Evolutionary conservation across 1,284 basidiomycete genomes (phyloP), one percentile per base, ranked within the genome.

Genomic region (Trichosporon asahii): DNA sequence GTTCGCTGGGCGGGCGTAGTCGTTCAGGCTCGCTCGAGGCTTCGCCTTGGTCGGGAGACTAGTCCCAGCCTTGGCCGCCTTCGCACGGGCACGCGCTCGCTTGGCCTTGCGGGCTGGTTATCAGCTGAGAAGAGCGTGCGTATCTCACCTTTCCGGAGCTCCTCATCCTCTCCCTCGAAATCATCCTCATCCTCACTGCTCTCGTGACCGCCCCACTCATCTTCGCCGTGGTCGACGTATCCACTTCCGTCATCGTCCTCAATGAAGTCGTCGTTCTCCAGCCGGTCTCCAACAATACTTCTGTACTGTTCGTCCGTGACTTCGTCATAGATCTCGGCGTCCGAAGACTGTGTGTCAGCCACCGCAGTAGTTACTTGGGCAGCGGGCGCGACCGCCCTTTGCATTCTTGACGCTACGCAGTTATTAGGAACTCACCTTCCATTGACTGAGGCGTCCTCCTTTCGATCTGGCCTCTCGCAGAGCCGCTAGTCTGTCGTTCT

Each of bases 211-310:
- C 86, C 88, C 90, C 93, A 98, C 77, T 96, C 95, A 74, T 98
- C 95, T 88, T 93, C 90, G 4, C 97, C 97, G 77, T 97, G 93
- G 84, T 99, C 97, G 78, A 92, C 90, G 80, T 99, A 99, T 12
- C 94, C 97, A 23, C 87, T 89, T 0, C 91, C 88, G 66, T 95
- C 95, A 84, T 99, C 97, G 78, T 99, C 95, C 63, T 92, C 90
- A 29, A 97, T 73, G 74, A 99, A 99, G 83, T 99, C 96, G 77
- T 98, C 94, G 76, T 88, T 86, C 74, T 92, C 91, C n/a, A 97
- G 86, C 21, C 97, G 87, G 1, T 90, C 90, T 68, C 89, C 89
- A 3, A 98, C 94, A 71, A 98, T 91, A 18, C 87, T 86, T 76
- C 88, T 89, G 83, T 98, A 99, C 76, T 95, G 90, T 33, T 94